phyloP scores from a whole-genome alignment of 2,329 filamentous ascomycete species.

The Pyricularia sp. region DNA sequence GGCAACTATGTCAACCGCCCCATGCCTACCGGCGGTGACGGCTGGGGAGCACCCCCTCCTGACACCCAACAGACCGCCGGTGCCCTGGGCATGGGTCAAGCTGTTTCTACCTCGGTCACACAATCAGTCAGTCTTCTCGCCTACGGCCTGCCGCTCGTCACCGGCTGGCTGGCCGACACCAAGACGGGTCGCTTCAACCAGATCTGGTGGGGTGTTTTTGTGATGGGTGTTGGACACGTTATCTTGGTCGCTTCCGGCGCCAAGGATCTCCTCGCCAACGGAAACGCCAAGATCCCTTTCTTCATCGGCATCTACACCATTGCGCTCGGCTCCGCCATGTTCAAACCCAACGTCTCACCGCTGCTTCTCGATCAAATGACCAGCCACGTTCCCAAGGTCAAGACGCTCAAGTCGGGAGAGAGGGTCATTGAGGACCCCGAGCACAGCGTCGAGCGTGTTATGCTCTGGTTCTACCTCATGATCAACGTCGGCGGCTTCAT shows the following conservation, averaged over 20 bases:
- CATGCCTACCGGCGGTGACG: slow-evolving; percentile 33
- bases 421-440: slow-evolving; percentile 36
- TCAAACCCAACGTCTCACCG: slow-evolving; percentile 52
- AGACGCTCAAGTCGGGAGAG: slow-evolving; percentile 31
- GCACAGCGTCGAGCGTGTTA: slow-evolving; percentile 33
- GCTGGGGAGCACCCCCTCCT: slow-evolving; percentile 30
- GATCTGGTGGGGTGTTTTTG: slow-evolving; percentile 59
- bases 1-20: slow-evolving; percentile 54
- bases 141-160: slow-evolving; percentile 46
- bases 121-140: slow-evolving; percentile 48
- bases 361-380: slow-evolving; percentile 33
- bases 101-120: slow-evolving; percentile 39
- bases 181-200: slow-evolving; percentile 62
- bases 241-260: slow-evolving; percentile 55
- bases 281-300: slow-evolving; percentile 38
- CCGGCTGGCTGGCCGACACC: slow-evolving; percentile 54
- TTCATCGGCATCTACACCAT: slow-evolving; percentile 55
- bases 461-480: slow-evolving; percentile 47
- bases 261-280: slow-evolving; percentile 31
- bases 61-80: slow-evolving; percentile 40
- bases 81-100: slow-evolving; percentile 48
- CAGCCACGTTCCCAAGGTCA: slow-evolving; percentile 29
- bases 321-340: slow-evolving; percentile 58
- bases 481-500: slow-evolving; percentile 58
- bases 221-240: slow-evolving; percentile 60